These are phyloP conservation scores for Sonneratia caseolaris DNA, from an alignment of 345 rosid species.

Conservation along the genomic window DNA sequence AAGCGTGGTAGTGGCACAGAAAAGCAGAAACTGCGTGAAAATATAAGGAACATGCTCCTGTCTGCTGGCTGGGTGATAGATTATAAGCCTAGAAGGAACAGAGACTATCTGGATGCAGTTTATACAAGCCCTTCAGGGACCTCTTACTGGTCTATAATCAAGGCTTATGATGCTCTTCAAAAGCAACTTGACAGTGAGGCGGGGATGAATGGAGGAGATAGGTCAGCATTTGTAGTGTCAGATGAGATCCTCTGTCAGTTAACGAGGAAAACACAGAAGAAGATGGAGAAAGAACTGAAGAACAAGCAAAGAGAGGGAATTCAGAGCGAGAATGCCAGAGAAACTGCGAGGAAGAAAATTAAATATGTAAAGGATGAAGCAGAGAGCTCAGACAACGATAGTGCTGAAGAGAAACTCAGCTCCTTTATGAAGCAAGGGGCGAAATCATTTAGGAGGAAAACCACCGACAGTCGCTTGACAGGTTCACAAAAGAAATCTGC, in stretches of 20 bases:
- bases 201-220: conserved; percentile 23
- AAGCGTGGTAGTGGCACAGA: conserved; percentile 88
- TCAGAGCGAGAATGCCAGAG: conserved; percentile 28
- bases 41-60: conserved; percentile 70
- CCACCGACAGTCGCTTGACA: conserved; percentile 27
- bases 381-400: conserved; percentile 40
- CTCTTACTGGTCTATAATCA: conserved; percentile 87
- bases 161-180: conserved; percentile 86
- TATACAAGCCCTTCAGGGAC: conserved; percentile 84
- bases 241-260: conserved; percentile 64
- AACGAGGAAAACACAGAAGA: conserved; percentile 62
- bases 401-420: conserved; percentile 61
- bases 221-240: conserved; percentile 45
- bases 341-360: conserved; percentile 22
- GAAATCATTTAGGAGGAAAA: conserved; percentile 37
- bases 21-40: conserved; percentile 84
- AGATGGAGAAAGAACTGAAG: conserved; percentile 46
- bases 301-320: conserved; percentile 35
- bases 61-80: conserved; percentile 92
- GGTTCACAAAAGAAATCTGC: conserved; percentile 17
- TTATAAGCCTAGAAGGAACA: conserved; percentile 77
- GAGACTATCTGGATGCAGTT: conserved; percentile 83
- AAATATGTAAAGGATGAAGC: conserved; percentile 24
- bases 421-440: conserved; percentile 49
- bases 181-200: conserved; percentile 50